These are phyloP conservation scores for Aotearoamyces nothofagi DNA, from an alignment of 2,329 filamentous ascomycete species.

Conservation along the genomic window DNA sequence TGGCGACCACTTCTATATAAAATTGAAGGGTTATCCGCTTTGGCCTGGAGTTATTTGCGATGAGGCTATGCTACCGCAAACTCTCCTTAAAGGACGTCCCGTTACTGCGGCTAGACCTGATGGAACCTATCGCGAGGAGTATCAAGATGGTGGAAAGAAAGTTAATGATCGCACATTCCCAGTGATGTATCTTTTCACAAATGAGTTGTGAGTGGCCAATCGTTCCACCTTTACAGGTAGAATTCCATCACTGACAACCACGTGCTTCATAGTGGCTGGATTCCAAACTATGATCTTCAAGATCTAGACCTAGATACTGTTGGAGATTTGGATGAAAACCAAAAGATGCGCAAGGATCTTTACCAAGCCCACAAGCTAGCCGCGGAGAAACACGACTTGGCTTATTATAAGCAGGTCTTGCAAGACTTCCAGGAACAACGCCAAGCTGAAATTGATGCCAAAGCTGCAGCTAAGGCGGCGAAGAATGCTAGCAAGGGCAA, in stretches of 20 bases:
- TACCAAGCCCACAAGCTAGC: constrained; percentile 69
- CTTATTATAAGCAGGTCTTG: constrained; percentile 73
- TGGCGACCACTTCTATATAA: constrained; percentile 82
- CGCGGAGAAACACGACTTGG: constrained; percentile 59
- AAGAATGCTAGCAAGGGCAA: constrained; percentile 37
- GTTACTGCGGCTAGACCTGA: constrained; percentile 71
- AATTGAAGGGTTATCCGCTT: constrained; percentile 84
- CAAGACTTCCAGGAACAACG: constrained; percentile 52
- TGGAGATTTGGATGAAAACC: constrained; percentile 45
- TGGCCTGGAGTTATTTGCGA: constrained; percentile 94
- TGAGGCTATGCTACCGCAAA: constrained; percentile 80
- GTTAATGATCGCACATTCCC: constrained; percentile 75
- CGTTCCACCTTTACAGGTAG: neutral
- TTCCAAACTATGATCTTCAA: constrained; percentile 67
- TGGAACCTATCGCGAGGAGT: constrained; percentile 77
- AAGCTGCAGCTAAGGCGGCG: constrained; percentile 29
- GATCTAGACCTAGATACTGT: constrained; percentile 64
- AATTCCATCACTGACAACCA: constrained; percentile 6
- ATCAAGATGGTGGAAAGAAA: constrained; percentile 75
- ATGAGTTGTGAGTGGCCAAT: constrained; percentile 88
- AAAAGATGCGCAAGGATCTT: constrained; percentile 68
- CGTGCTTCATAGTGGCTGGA: constrained; percentile 58
- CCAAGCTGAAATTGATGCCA: constrained; percentile 32
- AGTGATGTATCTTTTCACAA: constrained; percentile 88
- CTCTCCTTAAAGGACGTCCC: constrained; percentile 62